phyloP scores from a whole-genome alignment of 2,329 filamentous ascomycete species.

The Cyphellophora attinorum region DNA sequence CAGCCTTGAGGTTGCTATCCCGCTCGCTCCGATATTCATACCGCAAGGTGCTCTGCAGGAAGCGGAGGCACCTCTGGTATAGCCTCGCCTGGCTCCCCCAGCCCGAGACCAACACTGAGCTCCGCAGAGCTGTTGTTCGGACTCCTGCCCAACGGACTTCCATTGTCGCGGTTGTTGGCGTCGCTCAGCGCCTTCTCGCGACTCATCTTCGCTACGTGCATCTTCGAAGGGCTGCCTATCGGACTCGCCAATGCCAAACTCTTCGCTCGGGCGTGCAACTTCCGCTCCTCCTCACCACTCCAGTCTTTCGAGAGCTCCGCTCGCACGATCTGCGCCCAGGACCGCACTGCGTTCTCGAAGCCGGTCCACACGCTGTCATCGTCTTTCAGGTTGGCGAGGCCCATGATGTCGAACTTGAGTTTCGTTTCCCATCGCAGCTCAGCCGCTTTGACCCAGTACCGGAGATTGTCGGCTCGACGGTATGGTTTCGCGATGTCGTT shows the following conservation, averaged over 20 bases:
- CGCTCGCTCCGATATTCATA: too few relatives aligned
- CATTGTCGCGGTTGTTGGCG: too few relatives aligned
- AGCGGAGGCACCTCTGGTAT: too few relatives aligned
- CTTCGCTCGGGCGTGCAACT: slow-evolving; percentile 17
- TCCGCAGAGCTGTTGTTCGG: too few relatives aligned
- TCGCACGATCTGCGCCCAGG: slow-evolving; percentile 74
- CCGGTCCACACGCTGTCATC: slow-evolving; percentile 59
- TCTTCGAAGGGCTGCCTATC: slow-evolving; percentile 14
- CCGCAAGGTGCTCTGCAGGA: too few relatives aligned
- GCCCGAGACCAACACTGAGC: too few relatives aligned
- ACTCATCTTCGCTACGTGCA: slow-evolving; percentile 1
- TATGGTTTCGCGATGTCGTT: slow-evolving; percentile 94
- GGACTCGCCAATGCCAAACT: slow-evolving; percentile 18
- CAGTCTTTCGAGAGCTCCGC: slow-evolving; percentile 74
- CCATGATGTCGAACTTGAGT: slow-evolving; percentile 74
- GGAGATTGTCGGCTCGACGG: slow-evolving; percentile 81
- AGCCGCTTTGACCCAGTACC: slow-evolving; percentile 93
- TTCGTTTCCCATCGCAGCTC: slow-evolving; percentile 88
- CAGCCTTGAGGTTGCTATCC: too few relatives aligned
- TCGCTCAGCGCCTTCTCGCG: too few relatives aligned
- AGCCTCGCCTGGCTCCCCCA: too few relatives aligned
- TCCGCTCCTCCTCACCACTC: slow-evolving; percentile 27
- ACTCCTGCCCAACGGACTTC: too few relatives aligned
- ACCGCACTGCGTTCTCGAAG: slow-evolving; percentile 73
- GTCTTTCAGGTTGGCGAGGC: slow-evolving; percentile 61